Evolutionary conservation across 495 filamentous ascomycete genomes (phyloP), one percentile per base, ranked within the genome.

Genomic region (Chaetomium tenue): DNA sequence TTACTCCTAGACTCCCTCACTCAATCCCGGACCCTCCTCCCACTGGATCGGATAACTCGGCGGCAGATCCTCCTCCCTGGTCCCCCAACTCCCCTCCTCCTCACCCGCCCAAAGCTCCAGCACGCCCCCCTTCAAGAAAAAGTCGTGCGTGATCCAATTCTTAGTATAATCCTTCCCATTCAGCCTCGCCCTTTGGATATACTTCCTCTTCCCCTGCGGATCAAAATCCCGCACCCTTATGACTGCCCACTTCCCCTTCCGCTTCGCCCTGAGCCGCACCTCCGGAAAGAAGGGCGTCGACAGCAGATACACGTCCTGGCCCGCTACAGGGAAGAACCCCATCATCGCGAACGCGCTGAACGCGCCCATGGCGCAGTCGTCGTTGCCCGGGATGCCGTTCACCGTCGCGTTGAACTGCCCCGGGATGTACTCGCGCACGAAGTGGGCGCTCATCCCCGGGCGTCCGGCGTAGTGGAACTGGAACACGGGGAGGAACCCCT

Each of bases 321-420:
- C 89, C 0, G 88, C 86, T 4, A 89, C 86, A 0, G 89, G 89
- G 72, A 88, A 92, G 2, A 91, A 80, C 0, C 89, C 89, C 72
- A 90, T 84, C 81, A 89, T 87, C 42, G 83, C 83, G 42, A 91
- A 84, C 0, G 85, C 85, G 5, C 83, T 78, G 65, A 91, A 91
- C 3, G 88, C 84, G 11, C 88, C 89, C 88, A 91, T 90, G 20
- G 89, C 88, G 58, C 85, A 87, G 73, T 91, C 88, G 63, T 91
- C 88, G 72, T 91, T 91, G 0, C 88, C 89, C 3, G 89, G 88
- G 39, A 92, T 85, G 5, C 89, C 88, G 60, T 78, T 78, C 9
- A 82, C 68, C 3, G 81, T 83, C 5, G 81, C 81, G 72, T 89
- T 86, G 75, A 90, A 91, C 59, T 82, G 82, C 0, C 78, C 77